Conservation (phyloP, 371 early-diverging fungal species). For the Mucor piriformis region DNA sequence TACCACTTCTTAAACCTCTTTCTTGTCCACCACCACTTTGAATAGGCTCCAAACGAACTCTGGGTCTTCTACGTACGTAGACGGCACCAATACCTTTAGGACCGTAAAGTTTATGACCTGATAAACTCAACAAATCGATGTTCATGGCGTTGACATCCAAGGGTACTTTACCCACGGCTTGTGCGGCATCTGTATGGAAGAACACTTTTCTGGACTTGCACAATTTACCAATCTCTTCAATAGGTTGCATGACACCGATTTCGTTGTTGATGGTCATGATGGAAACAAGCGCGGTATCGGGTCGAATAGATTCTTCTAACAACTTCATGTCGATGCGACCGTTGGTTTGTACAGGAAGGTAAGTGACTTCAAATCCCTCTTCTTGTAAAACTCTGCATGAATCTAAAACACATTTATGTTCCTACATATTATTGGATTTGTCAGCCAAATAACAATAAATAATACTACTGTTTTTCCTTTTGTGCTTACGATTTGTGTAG, state of each 20-base stretch:
- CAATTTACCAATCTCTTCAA: slow-evolving; percentile 92
- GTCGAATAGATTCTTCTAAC: slow-evolving; percentile 88
- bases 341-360: slow-evolving; percentile 89
- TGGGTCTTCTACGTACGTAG: slow-evolving; percentile 95
- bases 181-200: slow-evolving; percentile 99
- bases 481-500: slow-evolving; percentile 84
- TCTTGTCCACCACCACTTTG: slow-evolving; percentile 99
- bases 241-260: slow-evolving; percentile 98
- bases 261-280: slow-evolving; percentile 99
- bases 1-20: slow-evolving; percentile 97
- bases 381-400: slow-evolving; percentile 98
- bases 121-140: slow-evolving; percentile 96
- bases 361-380: slow-evolving; percentile 98
- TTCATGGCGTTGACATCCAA: slow-evolving; percentile 96
- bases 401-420: slow-evolving; percentile 99
- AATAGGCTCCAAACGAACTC: slow-evolving; percentile 94
- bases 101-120: slow-evolving; percentile 99
- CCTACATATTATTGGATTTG: slow-evolving; percentile 53
- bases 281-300: slow-evolving; percentile 93
- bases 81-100: slow-evolving; percentile 99
- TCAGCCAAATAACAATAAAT: slow-evolving; percentile 31
- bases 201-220: slow-evolving; percentile 90
- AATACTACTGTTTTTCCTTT: slow-evolving; percentile 39
- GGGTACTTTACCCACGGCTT: slow-evolving; percentile 98
- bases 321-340: slow-evolving; percentile 84